Evolutionary conservation across 495 filamentous ascomycete species (phyloP), one percentile per base, ranked within the genome.

Genomic region (Lepraria neglecta): DNA sequence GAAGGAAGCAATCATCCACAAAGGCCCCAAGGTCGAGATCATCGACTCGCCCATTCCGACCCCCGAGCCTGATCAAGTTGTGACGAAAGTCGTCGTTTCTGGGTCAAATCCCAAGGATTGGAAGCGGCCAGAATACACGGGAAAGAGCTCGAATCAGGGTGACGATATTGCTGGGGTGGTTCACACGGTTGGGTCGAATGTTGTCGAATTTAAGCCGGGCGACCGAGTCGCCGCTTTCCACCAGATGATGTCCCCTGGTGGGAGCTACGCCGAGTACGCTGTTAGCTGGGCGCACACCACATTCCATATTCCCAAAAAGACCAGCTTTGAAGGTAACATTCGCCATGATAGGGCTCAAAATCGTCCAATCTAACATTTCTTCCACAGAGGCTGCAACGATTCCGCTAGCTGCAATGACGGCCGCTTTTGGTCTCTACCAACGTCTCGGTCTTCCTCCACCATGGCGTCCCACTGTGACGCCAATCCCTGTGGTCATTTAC

Each of bases 91-190:
- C 42, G 73, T 86, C 12, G 83, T 85, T 6, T 80, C 78, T 44
- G 86, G 86, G 21, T 84, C 82, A 24, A 92, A 92, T 69, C 89
- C 89, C 3, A 92, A 92, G 68, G 89, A 92, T 73, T 90, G 87
- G 87, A 90, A 69, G 48, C 33, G 72, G 3, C 74, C 78, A 1
- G 64, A 70, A 46, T 71, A 63, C 61, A 54, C 65, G 1, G 56
- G 69, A 12, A 53, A 47, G 11, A 61, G 56, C 3, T 24, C 69
- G 6, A 90, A 90, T 71, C 66, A 74, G 52, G 88, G 88, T 42
- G 87, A 91, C 70, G 87, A 90, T 67, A 86, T 90, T 56, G 85
- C 86, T 12, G 87, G 87, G 21, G 75, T 83, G 42, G 78, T 91
- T 27, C 72, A 85, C n/a, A 66, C 72, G 3, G 81, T 88, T 51